A percentile compares a stretch with the other conserved stretches of the same genome.
Evolutionary conservation across 805 yeast species (phyloP).

Genomic region (Crinitomyces ghanaensis): DNA sequence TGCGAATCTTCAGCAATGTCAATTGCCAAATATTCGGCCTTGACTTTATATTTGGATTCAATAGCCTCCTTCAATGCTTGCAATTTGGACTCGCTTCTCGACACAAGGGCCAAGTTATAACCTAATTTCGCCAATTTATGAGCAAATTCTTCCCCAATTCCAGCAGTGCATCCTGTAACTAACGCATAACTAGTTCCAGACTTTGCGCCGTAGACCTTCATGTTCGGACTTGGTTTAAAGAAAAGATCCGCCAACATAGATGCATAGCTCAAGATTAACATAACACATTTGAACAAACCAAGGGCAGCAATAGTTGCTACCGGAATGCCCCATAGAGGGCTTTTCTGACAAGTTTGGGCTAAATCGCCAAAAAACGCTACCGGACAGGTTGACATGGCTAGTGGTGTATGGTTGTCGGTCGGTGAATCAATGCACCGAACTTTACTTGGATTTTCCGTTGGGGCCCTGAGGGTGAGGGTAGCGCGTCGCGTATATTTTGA

Average conservation of each 20-base stretch:
- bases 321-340: constrained; percentile 7
- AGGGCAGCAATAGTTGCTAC: constrained; percentile 9
- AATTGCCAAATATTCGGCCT: constrained; percentile 58
- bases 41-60: constrained; percentile 44
- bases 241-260: constrained; percentile 52
- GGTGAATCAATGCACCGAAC: too few species aligned
- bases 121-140: constrained; percentile 76
- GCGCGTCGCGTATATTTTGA: too few species aligned
- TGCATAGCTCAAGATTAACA: constrained; percentile 36
- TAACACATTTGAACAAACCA: constrained; percentile 52
- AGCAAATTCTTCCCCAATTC: constrained; percentile 90
- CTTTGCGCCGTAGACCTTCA: constrained; percentile 63
- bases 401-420: too few species aligned
- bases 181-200: constrained; percentile 73
- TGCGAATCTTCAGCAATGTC: constrained; percentile 61
- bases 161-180: constrained; percentile 95
- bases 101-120: constrained; percentile 69
- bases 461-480: too few species aligned
- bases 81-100: constrained; percentile 74
- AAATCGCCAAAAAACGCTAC: constrained; percentile 2
- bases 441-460: too few species aligned
- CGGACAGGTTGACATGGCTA: too few species aligned
- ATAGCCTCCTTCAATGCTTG: constrained; percentile 54
- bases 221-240: constrained; percentile 39
- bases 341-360: constrained; percentile 1